Evolutionary conservation across 2,329 filamentous ascomycete species (phyloP), one percentile per base, ranked within the genome.

Genomic region (Fusarium sulawesiense): DNA sequence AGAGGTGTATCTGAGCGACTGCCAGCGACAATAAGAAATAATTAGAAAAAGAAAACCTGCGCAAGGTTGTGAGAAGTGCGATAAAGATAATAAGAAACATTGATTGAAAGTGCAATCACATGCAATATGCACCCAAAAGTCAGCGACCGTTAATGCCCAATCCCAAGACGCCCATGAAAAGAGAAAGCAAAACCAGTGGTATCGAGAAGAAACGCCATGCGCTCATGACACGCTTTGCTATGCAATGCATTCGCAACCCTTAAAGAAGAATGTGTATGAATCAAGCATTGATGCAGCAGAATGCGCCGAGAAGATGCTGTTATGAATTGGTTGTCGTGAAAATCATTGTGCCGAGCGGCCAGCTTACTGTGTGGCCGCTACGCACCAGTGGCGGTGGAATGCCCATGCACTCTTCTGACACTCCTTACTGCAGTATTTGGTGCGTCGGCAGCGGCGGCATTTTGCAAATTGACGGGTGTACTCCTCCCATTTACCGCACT

Each of bases 381-480:
- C 91, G 79, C 96, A 99, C 96, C 96, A 99, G 82, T 98, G 97
- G 66, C 96, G 91, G 79, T 99, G 96, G 81, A 94, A 98, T 29
- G 96, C 94, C 96, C 96, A 99, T 12, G 96, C 97, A 75, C 93
- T 97, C 85, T 98, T 98, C 83, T 99, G 96, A 82, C 96, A 99
- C 81, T 99, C 96, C 82, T 99, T 99, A 87, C 94, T 98, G 89
- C 96, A 99, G 84, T 98, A 98, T 81, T 99, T 99, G 67, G 96
- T 99, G 71, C 96, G 90, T 74, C 96, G 90, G 83, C 96, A 99
- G 71, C 96, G 91, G 72, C 96, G 91, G 83, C 96, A 99, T 83
- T 99, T 99, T 73, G 96, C 96, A 80, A 99, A 99, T 78, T 99
- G 95, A 66, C 96, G 90, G 41, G 95, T 94, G 79, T 90, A 98